A percentile compares a stretch with the other conserved stretches of the same genome.
phyloP scores from a whole-genome alignment of 768 basidiomycete genomes.

The Boletellus emodensis region DNA sequence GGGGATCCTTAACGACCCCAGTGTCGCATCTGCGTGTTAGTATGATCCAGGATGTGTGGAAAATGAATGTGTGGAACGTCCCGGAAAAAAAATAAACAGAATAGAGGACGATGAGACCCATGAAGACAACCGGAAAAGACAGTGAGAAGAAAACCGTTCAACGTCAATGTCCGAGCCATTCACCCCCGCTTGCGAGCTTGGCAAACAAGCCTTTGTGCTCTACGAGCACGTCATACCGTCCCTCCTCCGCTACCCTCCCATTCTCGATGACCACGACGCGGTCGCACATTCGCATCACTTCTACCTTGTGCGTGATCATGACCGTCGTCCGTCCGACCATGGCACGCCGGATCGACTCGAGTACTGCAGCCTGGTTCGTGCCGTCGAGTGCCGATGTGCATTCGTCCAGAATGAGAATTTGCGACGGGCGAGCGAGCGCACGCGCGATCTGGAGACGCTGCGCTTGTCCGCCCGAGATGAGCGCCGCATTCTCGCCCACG shows the following conservation, averaged over 20 bases:
- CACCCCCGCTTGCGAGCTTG: slow-evolving; percentile 73
- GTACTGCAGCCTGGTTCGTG: slow-evolving; percentile 76
- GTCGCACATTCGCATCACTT: slow-evolving; percentile 91
- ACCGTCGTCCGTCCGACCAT: slow-evolving; percentile 76
- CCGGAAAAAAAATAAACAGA: background rate
- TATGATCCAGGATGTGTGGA: background rate
- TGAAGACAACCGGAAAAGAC: background rate
- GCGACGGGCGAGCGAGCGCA: slow-evolving; percentile 71
- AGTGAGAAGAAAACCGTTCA: background rate
- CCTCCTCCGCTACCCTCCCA: slow-evolving; percentile 77
- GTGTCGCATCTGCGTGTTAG: background rate
- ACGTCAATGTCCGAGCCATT: slow-evolving; percentile 44
- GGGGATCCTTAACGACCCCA: background rate
- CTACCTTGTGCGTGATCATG: slow-evolving; percentile 91
- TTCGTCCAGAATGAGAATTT: slow-evolving; percentile 85
- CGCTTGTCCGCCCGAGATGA: slow-evolving; percentile 92
- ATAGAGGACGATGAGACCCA: background rate
- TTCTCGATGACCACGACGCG: slow-evolving; percentile 76
- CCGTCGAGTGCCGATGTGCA: slow-evolving; percentile 91
- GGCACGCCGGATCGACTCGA: slow-evolving; percentile 67
- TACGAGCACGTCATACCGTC: slow-evolving; percentile 69
- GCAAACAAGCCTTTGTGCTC: slow-evolving; percentile 68
- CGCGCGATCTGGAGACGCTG: slow-evolving; percentile 91
- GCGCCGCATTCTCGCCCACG: slow-evolving; percentile 87
- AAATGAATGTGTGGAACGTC: background rate